phyloP scores from a whole-genome alignment of 2,329 filamentous ascomycete species.

The Cytospora piceae region DNA sequence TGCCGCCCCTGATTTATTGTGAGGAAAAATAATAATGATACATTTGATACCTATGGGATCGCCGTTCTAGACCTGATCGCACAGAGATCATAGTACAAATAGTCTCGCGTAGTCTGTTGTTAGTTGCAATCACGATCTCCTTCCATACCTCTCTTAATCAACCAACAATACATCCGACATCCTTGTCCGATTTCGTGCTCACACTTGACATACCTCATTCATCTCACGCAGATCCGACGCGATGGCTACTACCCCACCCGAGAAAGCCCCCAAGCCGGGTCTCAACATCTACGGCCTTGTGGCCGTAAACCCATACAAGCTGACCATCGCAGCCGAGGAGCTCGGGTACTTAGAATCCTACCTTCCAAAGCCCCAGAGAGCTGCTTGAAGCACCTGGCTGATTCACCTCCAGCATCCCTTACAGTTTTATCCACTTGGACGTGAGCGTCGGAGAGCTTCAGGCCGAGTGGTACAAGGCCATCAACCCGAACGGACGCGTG shows the following conservation, averaged over 20 bases:
- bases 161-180: no score
- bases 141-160: no score
- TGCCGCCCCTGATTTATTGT: no score
- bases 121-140: no score
- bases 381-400: background rate
- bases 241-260: conserved; percentile 31
- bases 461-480: conserved; percentile 33
- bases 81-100: no score
- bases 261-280: conserved; percentile 34
- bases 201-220: no score
- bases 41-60: no score
- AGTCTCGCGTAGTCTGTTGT: no score
- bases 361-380: background rate
- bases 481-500: conserved; percentile 35
- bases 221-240: background rate
- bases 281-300: conserved; percentile 34
- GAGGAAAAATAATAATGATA: no score
- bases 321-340: conserved; percentile 34
- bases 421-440: conserved; percentile 34
- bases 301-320: conserved; percentile 34
- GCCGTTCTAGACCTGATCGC: no score
- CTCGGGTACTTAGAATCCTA: conserved; percentile 29
- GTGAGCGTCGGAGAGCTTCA: conserved; percentile 28
- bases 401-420: conserved; percentile 25
- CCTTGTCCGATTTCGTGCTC: no score